phyloP scores from a whole-genome alignment of 495 filamentous ascomycete species.

The Staphylotrichum longicolle region DNA sequence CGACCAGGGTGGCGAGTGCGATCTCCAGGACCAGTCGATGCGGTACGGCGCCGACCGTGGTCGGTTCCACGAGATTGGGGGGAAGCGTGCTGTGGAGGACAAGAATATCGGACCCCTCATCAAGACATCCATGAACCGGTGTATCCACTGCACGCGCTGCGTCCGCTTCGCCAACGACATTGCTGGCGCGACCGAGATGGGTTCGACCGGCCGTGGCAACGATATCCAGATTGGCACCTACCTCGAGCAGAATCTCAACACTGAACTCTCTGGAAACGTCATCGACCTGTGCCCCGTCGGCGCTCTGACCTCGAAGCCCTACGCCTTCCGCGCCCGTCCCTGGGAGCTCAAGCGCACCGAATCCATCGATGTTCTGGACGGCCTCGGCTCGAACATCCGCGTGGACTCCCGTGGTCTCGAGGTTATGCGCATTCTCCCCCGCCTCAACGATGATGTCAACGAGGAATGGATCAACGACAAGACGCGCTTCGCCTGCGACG shows the following conservation, averaged over 20 bases:
- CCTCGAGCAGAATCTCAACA: slow-evolving; percentile 84
- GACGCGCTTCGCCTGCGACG: slow-evolving; percentile 93
- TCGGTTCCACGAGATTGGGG: slow-evolving; percentile 89
- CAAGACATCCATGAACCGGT: slow-evolving; percentile 99
- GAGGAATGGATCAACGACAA: slow-evolving; percentile 99
- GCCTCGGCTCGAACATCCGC: slow-evolving; percentile 87
- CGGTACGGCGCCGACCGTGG: slow-evolving; percentile 94
- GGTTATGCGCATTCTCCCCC: slow-evolving; percentile 89
- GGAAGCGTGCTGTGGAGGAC: slow-evolving; percentile 96
- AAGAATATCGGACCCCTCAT: slow-evolving; percentile 99
- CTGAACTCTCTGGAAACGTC: slow-evolving; percentile 93
- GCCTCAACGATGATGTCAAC: slow-evolving; percentile 95
- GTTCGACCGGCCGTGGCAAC: slow-evolving; percentile 91
- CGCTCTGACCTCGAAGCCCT: slow-evolving; percentile 93
- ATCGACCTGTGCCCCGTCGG: slow-evolving; percentile 98
- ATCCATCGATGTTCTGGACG: slow-evolving; percentile 91
- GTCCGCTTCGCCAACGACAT: slow-evolving; percentile 97
- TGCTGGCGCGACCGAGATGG: slow-evolving; percentile 91
- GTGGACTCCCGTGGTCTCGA: slow-evolving; percentile 91
- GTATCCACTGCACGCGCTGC: slow-evolving; percentile 98
- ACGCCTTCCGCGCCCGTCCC: slow-evolving; percentile 92
- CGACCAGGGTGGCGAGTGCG: slow-evolving; percentile 97
- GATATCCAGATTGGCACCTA: slow-evolving; percentile 98
- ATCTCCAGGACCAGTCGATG: slow-evolving; percentile 99
- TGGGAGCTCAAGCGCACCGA: slow-evolving; percentile 95